These are phyloP conservation scores for Trichoderma afroharzianum DNA, from an alignment of 2,329 filamentous ascomycete species.

Conservation along the genomic window DNA sequence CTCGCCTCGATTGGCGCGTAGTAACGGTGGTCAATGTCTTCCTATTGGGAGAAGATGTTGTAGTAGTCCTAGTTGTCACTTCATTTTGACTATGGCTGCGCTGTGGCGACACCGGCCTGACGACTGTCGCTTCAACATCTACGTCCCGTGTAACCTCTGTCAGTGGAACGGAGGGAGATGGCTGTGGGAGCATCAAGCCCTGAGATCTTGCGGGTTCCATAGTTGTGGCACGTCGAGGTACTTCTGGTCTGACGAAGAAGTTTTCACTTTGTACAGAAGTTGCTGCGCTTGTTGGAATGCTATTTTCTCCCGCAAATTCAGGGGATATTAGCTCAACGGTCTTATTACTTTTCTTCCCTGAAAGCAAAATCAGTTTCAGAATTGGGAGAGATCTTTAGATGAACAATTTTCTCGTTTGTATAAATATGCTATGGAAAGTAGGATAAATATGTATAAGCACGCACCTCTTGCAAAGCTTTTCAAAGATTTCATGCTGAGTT, in stretches of 20 bases:
- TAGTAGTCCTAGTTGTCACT: background rate
- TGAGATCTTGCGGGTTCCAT: background rate
- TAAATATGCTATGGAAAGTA: background rate
- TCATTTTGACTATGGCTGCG: background rate
- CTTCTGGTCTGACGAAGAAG: background rate
- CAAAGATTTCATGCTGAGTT: background rate
- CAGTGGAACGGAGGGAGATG: background rate
- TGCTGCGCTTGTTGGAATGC: background rate
- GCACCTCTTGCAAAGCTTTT: background rate
- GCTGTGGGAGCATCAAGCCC: background rate
- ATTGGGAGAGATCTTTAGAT: background rate
- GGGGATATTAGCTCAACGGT: background rate
- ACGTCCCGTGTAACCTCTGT: background rate
- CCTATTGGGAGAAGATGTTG: background rate
- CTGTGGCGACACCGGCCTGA: background rate
- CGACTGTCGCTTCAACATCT: background rate
- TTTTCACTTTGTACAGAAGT: background rate
- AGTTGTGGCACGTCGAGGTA: background rate
- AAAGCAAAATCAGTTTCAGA: background rate
- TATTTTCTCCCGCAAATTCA: background rate
- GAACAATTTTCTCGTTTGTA: background rate
- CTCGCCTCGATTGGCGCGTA: background rate
- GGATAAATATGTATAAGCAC: background rate
- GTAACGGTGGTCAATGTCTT: background rate
- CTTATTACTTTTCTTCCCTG: background rate